phyloP scores from a whole-genome alignment of 257 asterid genomes.

The Solanum pimpinellifolium region DNA sequence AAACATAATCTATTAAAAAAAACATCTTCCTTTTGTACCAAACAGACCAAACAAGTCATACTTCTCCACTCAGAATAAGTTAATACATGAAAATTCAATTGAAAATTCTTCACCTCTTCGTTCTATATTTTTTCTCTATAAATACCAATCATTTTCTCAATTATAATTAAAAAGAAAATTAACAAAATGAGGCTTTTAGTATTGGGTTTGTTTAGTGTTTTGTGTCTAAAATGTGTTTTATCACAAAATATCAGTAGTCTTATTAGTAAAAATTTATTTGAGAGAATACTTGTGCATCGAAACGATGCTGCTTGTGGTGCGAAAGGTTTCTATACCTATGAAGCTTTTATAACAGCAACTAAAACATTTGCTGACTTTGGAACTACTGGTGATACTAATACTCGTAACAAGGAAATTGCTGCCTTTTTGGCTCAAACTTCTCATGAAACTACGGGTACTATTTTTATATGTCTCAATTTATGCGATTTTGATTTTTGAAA shows the following conservation, averaged over 20 bases:
- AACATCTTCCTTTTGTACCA: neutral
- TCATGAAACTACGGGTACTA: constrained; percentile 4
- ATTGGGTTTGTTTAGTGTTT: neutral
- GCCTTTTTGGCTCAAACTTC: constrained; percentile 29
- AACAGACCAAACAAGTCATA: neutral
- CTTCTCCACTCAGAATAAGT: neutral
- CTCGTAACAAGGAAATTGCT: constrained; percentile 20
- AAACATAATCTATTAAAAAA: too few species aligned
- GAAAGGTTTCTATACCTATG: constrained; percentile 16
- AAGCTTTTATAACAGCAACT: constrained; percentile 16
- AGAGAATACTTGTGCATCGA: neutral
- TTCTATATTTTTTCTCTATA: neutral
- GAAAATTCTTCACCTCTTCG: neutral
- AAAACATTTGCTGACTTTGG: constrained; percentile 8
- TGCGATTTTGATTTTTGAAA: neutral
- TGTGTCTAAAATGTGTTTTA: neutral
- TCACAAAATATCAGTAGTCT: constrained; percentile 12
- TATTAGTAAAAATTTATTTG: neutral
- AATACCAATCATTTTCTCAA: neutral
- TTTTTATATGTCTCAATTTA: neutral
- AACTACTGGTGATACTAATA: constrained; percentile 11
- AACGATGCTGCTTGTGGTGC: constrained; percentile 17
- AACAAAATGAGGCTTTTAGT: neutral
- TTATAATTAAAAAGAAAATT: neutral
- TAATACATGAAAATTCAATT: neutral